Evolutionary conservation across 352 stramenopile species (phyloP).

Genomic region (Pythium brachiatum): DNA sequence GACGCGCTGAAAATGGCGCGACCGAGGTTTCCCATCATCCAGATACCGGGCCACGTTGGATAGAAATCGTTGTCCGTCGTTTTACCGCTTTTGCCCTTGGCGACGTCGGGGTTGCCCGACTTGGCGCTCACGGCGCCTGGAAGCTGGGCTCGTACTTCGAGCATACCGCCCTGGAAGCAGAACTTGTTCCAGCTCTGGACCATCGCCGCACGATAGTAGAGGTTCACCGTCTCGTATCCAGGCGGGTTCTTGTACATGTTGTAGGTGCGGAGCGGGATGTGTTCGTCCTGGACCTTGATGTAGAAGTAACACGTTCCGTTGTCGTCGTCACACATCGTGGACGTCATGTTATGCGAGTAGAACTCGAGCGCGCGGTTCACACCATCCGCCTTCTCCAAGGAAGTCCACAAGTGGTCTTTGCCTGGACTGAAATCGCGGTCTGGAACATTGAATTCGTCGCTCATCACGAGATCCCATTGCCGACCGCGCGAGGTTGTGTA

Average conservation of each 20-base stretch:
- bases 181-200: slow-evolving; percentile 93
- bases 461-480: not conserved
- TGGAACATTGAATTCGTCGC: slow-evolving; percentile 25
- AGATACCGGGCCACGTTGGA: slow-evolving; percentile 86
- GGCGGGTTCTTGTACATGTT: slow-evolving; percentile 56
- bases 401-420: slow-evolving; percentile 91
- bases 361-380: slow-evolving; percentile 91
- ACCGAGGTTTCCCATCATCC: slow-evolving; percentile 35
- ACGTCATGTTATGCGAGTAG: slow-evolving; percentile 88
- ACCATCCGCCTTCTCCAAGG: slow-evolving; percentile 93
- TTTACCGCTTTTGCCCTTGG: slow-evolving; percentile 25
- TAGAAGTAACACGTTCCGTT: slow-evolving; percentile 59
- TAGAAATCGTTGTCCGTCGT: slow-evolving; percentile 27
- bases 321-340: slow-evolving; percentile 40
- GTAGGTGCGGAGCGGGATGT: slow-evolving; percentile 43
- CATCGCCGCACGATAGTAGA: slow-evolving; percentile 66
- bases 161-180: slow-evolving; percentile 90
- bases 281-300: slow-evolving; percentile 52
- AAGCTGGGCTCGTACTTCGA: slow-evolving; percentile 85
- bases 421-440: slow-evolving; percentile 88
- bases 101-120: slow-evolving; percentile 31
- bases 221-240: slow-evolving; percentile 40
- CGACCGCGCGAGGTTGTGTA: slow-evolving; percentile 42
- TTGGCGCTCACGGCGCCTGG: slow-evolving; percentile 62
- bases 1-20: slow-evolving; percentile 43